Conservation (phyloP, 139 green algal species). For the Bryopsis sp. region DNA sequence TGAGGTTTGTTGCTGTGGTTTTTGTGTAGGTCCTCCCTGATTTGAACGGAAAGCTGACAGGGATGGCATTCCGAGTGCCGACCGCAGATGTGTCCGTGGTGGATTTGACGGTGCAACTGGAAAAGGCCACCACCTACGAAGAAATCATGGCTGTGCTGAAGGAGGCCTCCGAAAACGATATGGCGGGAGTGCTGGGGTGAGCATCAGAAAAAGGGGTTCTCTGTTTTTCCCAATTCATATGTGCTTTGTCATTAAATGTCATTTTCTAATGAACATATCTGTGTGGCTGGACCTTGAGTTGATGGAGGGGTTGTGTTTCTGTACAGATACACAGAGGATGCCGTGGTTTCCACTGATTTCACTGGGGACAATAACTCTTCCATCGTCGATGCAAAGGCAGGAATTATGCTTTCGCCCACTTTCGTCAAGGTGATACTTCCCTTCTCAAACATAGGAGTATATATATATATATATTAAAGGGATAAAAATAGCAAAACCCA, state of each 20-base stretch:
- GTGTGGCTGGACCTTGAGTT: background rate
- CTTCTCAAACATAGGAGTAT: no score
- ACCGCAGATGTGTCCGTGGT: constrained; percentile 97
- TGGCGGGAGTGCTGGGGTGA: constrained; percentile 84
- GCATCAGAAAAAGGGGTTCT: no score
- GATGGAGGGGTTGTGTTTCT: background rate
- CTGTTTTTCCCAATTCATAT: no score
- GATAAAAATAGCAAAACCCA: no score
- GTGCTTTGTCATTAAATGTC: no score
- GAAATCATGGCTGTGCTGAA: constrained; percentile 97
- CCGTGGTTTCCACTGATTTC: constrained; percentile 97
- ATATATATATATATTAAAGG: no score
- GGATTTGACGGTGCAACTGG: constrained; percentile 92
- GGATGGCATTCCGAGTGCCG: constrained; percentile 96
- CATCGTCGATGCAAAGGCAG: constrained; percentile 75
- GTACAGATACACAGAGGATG: constrained; percentile 68
- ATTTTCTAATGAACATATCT: no score
- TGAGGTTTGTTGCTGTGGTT: no score
- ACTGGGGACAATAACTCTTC: constrained; percentile 63
- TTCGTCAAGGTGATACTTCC: constrained; percentile 4
- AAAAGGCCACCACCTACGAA: constrained; percentile 98
- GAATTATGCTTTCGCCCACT: constrained; percentile 7
- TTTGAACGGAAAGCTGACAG: constrained; percentile 92
- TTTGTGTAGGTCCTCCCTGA: no score
- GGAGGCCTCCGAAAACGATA: constrained; percentile 63